Base-by-base conservation (phyloP, 176 grass and related monocot genomes). In the Hsuehochloa calcarea region DNA sequence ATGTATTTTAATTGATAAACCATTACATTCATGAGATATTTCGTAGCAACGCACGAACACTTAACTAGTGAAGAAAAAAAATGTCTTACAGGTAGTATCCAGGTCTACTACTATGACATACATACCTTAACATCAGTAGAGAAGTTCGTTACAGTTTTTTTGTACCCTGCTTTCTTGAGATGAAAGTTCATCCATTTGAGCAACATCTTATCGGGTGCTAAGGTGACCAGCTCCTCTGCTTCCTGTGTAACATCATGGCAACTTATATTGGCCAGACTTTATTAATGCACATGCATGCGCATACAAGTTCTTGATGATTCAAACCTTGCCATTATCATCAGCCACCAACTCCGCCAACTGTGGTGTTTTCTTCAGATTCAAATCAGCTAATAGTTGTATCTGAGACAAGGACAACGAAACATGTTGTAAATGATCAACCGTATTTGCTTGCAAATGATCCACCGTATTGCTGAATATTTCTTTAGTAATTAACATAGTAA, bases 161-260 rank as follows among this genome's bases (percentile, higher is more conserved):
- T 87, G 73, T 98, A 98, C 46, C 96, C 96, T 80, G 89, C 91
- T 93, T 98, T 98, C 87, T 93, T 95, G 72, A 98, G 90, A 93
- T 95, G 96, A 80, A 95, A 94, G 85, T 98, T 98, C 96, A 98
- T 98, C 96, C 96, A 98, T 93, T 98, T 98, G 40, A 98, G 93
- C 84, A 98, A 85, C 91, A 98, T 90, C 74, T 98, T 98, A 67
- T 98, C 96, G 73, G 96, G 96, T 31, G 85, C 91, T 78, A 98
- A 87, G 17, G 89, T 91, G 82, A 98, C 23, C 58, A 98, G 79
- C 88, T 98, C 96, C 72, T 98, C 96, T 77, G 74, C 78, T 72
- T 90, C 96, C 96, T 98, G 85, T 70, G 74, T 75, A 87, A 72
- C 37, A 86, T 89, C 72, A 84, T 78, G 35, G 5, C 22, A 97